phyloP scores from a whole-genome alignment of 352 stramenopile species.

The Globisporangium spinosum region DNA sequence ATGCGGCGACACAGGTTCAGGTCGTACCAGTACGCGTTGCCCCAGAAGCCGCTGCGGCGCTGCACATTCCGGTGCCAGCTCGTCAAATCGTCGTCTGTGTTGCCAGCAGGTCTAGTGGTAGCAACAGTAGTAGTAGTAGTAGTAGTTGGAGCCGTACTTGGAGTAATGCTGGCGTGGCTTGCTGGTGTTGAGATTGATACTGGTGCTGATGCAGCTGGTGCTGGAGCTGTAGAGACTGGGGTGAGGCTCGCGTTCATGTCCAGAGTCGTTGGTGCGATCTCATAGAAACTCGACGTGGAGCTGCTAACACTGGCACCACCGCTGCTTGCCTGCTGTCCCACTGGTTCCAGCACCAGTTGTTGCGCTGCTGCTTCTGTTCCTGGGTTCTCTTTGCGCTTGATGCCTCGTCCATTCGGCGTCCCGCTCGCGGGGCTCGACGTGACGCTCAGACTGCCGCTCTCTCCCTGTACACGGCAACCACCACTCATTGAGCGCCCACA shows the following conservation, averaged over 20 bases:
- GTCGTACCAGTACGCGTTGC: conserved; percentile 77
- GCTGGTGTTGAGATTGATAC: not conserved
- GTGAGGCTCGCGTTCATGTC: not conserved
- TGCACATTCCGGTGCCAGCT: conserved; percentile 63
- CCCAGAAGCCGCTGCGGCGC: conserved; percentile 65
- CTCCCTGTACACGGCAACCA: not conserved
- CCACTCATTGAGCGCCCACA: not conserved
- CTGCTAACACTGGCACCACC: not conserved
- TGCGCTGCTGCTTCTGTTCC: not conserved
- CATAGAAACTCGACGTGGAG: not conserved
- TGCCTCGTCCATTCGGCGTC: not conserved
- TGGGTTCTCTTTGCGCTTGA: conserved; percentile 12
- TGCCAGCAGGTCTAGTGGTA: no score
- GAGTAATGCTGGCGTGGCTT: not conserved
- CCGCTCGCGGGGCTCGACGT: conserved; percentile 5
- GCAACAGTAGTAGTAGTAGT: no score
- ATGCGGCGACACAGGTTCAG: conserved; percentile 55
- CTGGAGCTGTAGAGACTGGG: not conserved
- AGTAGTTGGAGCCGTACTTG: not conserved
- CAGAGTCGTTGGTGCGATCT: not conserved
- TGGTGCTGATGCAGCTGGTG: not conserved
- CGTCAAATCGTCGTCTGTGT: not conserved
- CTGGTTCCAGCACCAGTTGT: not conserved
- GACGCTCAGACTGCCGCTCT: not conserved
- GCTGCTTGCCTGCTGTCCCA: not conserved